Conservation (phyloP, 225 moss, liverwort and hornwort species). For the Asterella californica region DNA sequence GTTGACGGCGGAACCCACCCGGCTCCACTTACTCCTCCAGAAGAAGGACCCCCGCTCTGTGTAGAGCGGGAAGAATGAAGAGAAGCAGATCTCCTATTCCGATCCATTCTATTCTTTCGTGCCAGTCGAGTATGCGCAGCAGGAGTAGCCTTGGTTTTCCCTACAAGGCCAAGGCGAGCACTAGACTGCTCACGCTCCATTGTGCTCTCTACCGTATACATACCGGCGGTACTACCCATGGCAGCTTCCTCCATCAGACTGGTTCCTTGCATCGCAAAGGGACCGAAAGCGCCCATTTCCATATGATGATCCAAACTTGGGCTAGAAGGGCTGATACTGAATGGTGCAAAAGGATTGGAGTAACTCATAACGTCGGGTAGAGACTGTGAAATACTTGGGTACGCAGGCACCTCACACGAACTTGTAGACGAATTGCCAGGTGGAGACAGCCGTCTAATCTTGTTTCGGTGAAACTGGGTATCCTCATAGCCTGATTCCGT, state of each 20-base stretch:
- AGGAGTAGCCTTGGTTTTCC: slow-evolving; percentile 23
- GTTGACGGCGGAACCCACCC: slow-evolving; percentile 14
- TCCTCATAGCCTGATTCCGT: slow-evolving; percentile 23
- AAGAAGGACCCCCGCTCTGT: slow-evolving; percentile 6
- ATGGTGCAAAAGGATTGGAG: slow-evolving; percentile 26
- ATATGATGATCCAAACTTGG: slow-evolving; percentile 24
- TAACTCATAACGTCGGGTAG: slow-evolving; percentile 21
- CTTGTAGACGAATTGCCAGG: slow-evolving; percentile 11
- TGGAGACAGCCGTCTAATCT: slow-evolving; percentile 27
- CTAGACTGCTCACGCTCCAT: slow-evolving; percentile 18
- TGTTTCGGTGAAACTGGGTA: slow-evolving; percentile 6
- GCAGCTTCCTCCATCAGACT: slow-evolving; percentile 23
- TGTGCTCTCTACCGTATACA: slow-evolving; percentile 15
- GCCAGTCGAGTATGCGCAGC: slow-evolving; percentile 43
- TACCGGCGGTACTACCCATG: not conserved
- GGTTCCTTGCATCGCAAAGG: slow-evolving; percentile 24
- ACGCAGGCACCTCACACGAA: slow-evolving; percentile 20
- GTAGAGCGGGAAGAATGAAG: slow-evolving; percentile 26
- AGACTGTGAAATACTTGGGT: slow-evolving; percentile 6
- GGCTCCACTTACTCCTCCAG: slow-evolving; percentile 1
- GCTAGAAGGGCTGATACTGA: slow-evolving; percentile 30
- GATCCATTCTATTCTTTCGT: slow-evolving; percentile 44
- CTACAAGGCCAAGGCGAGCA: slow-evolving; percentile 12
- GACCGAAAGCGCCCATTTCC: slow-evolving; percentile 28
- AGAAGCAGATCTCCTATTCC: slow-evolving; percentile 31